Evolutionary conservation across 2,329 filamentous ascomycete species (phyloP).

Genomic region (Fusarium zealandicum): DNA sequence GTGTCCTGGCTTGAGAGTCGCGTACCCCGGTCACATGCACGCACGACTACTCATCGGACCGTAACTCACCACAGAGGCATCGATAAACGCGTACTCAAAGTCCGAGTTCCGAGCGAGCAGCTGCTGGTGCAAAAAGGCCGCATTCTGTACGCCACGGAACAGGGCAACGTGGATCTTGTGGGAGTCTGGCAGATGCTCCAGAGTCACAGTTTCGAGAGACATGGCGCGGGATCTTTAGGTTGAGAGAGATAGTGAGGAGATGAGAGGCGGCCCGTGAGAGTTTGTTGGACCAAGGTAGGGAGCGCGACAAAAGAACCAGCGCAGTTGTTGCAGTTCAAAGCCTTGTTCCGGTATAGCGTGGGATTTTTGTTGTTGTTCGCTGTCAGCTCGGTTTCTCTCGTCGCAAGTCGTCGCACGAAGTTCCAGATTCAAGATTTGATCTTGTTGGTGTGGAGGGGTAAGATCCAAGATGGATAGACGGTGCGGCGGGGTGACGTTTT

Average conservation of each 20-base stretch:
- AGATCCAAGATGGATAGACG: slow-evolving; percentile 16
- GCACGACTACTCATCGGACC: background rate
- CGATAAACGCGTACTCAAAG: slow-evolving; percentile 94
- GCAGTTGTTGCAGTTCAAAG: background rate
- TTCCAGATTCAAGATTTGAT: slow-evolving; percentile 22
- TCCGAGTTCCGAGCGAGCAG: slow-evolving; percentile 82
- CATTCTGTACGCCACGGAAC: slow-evolving; percentile 80
- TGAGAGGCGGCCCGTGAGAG: slow-evolving; percentile 2
- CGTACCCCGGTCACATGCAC: slow-evolving; percentile 9
- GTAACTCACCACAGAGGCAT: slow-evolving; percentile 75
- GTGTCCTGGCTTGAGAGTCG: slow-evolving; percentile 15
- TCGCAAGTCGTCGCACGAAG: slow-evolving; percentile 9
- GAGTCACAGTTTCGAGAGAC: slow-evolving; percentile 69
- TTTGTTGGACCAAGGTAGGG: background rate
- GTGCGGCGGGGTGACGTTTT: slow-evolving; percentile 21
- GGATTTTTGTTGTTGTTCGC: slow-evolving; percentile 1
- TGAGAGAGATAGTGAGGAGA: background rate
- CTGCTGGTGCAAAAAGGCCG: slow-evolving; percentile 79
- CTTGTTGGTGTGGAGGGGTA: slow-evolving; percentile 39
- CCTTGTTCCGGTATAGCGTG: slow-evolving; percentile 11
- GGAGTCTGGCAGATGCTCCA: slow-evolving; percentile 77
- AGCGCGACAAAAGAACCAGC: slow-evolving; percentile 11
- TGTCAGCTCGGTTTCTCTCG: background rate
- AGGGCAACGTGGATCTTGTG: slow-evolving; percentile 76
- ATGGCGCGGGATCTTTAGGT: slow-evolving; percentile 43